phyloP scores from a whole-genome alignment of 2,329 filamentous ascomycete species.

The Mycosphaerella arachidis region DNA sequence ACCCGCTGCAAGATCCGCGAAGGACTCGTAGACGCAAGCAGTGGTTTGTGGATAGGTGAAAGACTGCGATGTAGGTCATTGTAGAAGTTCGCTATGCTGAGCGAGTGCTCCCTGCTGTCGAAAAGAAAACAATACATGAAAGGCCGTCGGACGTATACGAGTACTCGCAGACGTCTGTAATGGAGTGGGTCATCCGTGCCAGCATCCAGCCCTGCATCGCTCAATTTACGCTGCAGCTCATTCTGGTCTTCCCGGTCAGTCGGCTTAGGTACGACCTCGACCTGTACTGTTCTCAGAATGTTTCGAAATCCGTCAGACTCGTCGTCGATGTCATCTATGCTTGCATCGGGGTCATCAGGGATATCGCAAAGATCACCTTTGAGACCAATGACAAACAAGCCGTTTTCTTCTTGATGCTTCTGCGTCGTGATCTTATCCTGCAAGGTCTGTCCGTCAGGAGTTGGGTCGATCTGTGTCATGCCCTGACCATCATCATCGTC shows the following conservation, averaged over 20 bases:
- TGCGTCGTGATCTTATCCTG: slow-evolving; percentile 59
- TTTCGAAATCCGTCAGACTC: slow-evolving; percentile 46
- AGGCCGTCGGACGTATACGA: slow-evolving; percentile 67
- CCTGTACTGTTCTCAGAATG: slow-evolving; percentile 60
- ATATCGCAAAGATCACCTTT: slow-evolving; percentile 58
- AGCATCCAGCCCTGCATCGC: slow-evolving; percentile 14
- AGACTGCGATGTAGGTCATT: slow-evolving; percentile 51
- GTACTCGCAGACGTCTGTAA: slow-evolving; percentile 52
- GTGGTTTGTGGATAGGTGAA: slow-evolving; percentile 42
- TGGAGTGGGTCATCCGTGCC: slow-evolving; percentile 13
- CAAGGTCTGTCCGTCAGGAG: slow-evolving; percentile 43
- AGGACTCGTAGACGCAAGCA: slow-evolving; percentile 41
- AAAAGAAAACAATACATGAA: slow-evolving; percentile 78
- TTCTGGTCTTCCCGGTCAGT: slow-evolving; percentile 7
- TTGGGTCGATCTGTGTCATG: slow-evolving; percentile 30
- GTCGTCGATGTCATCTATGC: slow-evolving; percentile 27
- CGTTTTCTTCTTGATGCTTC: slow-evolving; percentile 42
- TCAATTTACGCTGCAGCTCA: slow-evolving; percentile 16
- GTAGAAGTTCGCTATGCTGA: slow-evolving; percentile 44
- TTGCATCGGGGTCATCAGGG: slow-evolving; percentile 40
- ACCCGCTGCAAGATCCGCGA: slow-evolving; percentile 41
- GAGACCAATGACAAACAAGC: slow-evolving; percentile 64
- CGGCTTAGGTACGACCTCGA: slow-evolving; percentile 43
- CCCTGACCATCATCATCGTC: slow-evolving; percentile 13
- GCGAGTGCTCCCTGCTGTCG: slow-evolving; percentile 54